A percentile compares a stretch with the other conserved stretches of the same genome.
Conservation (phyloP, 176 grass and related monocot genomes). For the Elymus sibiricus region DNA sequence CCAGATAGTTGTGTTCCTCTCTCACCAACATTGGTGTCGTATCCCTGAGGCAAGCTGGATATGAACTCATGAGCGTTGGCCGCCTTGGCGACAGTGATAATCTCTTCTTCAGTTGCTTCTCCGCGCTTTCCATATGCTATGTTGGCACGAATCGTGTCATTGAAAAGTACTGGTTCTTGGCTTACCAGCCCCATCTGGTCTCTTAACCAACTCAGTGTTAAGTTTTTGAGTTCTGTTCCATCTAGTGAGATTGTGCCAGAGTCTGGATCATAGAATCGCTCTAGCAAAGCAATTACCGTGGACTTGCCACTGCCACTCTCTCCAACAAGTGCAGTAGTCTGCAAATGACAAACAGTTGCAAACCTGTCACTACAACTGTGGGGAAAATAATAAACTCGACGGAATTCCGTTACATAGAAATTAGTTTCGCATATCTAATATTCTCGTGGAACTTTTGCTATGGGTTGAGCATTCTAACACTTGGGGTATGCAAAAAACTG, state of each 20-base stretch:
- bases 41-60: conserved; percentile 43
- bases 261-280: conserved; percentile 61
- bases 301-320: conserved; percentile 79
- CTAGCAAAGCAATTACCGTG: conserved; percentile 60
- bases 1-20: conserved; percentile 52
- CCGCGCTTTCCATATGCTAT: conserved; percentile 46
- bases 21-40: conserved; percentile 42
- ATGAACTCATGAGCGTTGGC: conserved; percentile 48
- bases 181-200: conserved; percentile 63
- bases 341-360: conserved; percentile 12
- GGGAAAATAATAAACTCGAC: neutral
- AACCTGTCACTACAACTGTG: neutral
- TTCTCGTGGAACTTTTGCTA: conserved; percentile 4
- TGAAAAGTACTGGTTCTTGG: conserved; percentile 58
- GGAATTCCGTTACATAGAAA: neutral
- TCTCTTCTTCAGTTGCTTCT: conserved; percentile 43
- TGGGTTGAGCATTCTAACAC: neutral
- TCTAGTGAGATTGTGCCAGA: conserved; percentile 56
- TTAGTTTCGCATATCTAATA: neutral
- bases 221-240: conserved; percentile 31
- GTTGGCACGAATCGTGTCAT: conserved; percentile 51
- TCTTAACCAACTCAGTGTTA: conserved; percentile 54
- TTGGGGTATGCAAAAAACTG: neutral
- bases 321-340: conserved; percentile 64
- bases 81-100: conserved; percentile 27